Evolutionary conservation across 306 rosid species (phyloP), one percentile per base, ranked within the genome.

Genomic region (Pachyrhizus erosus): DNA sequence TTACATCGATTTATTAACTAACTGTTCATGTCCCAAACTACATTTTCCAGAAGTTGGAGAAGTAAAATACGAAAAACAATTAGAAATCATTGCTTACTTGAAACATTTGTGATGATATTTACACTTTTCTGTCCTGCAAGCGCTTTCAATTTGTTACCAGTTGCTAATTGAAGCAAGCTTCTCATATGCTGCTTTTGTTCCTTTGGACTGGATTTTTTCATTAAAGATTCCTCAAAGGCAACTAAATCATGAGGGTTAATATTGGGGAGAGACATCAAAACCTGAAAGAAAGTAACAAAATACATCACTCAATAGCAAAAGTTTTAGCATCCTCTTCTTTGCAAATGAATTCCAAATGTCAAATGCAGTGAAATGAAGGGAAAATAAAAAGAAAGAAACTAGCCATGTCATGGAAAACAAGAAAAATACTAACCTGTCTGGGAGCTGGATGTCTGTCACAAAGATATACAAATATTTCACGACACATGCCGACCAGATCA

Each of bases 151-250:
- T 92, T 89, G 91, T 96, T 96, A 57, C 97, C 99, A 37, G 97
- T 88, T 42, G 97, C 99, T 82, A 81, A 87, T 29, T 89, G 43
- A 51, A 96, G 97, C 90, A 96, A 80, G 88, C 97, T 92, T 87
- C 46, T 96, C 97, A 93, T 86, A 88, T 55, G 94, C 82, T 90
- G 98, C 84, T 92, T 96, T 85, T 96, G 99, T 75, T 96, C 98
- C 91, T 91, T 96, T 49, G 95, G 92, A 87, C 99, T 96, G 39
- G 85, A 86, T 8, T 98, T 96, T 91, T 92, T 96, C 0, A 86
- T 81, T 82, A 92, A 88, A 83, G 98, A 94, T 81, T 96, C 99
- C 87, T 93, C 99, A 82, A 93, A 93, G 26, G 98, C 97, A 79
- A n/a, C 79, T 77, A 93, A 87, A 89, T 96, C 98, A 9, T 88